Evolutionary conservation across 2,329 filamentous ascomycete genomes (phyloP).

Genomic region (Trichoderma cornu-damae): DNA sequence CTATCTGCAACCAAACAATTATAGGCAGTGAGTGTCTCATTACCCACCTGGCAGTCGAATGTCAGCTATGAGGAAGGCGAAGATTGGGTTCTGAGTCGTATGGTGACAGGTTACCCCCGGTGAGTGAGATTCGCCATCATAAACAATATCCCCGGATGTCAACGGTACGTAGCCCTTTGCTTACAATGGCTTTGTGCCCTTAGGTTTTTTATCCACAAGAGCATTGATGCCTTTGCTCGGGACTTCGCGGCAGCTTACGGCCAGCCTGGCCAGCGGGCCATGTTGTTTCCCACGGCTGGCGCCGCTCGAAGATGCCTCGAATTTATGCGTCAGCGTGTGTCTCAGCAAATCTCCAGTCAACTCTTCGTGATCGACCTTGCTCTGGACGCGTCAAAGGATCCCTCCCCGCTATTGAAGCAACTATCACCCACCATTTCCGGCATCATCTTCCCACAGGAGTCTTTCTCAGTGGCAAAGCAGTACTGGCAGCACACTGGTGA

Average conservation of each 20-base stretch:
- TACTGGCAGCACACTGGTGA: conserved; percentile 98
- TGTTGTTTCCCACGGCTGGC: conserved; percentile 72
- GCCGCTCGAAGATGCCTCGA: conserved; percentile 67
- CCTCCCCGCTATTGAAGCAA: conserved; percentile 47
- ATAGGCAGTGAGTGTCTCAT: conserved; percentile 90
- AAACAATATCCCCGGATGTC: background rate
- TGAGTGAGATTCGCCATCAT: conserved; percentile 35
- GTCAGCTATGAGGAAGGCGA: conserved; percentile 92
- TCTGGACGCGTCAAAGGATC: conserved; percentile 51
- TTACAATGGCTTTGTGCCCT: background rate
- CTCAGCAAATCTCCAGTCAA: conserved; percentile 44
- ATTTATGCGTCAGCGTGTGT: conserved; percentile 62
- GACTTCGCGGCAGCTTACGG: conserved; percentile 64
- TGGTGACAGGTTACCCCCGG: conserved; percentile 90
- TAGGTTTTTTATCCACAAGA: conserved; percentile 88
- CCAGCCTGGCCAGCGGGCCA: conserved; percentile 58
- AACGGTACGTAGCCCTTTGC: background rate
- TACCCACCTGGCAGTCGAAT: conserved; percentile 89
- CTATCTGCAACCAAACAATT: background rate
- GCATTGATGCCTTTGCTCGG: conserved; percentile 66
- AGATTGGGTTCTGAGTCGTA: conserved; percentile 74
- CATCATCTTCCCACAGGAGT: conserved; percentile 63
- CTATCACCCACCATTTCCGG: conserved; percentile 59
- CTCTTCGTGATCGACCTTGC: conserved; percentile 58
- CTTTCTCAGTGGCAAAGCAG: conserved; percentile 73